phyloP scores from a whole-genome alignment of 1,284 basidiomycete species.

The Cryptococcus floricola region DNA sequence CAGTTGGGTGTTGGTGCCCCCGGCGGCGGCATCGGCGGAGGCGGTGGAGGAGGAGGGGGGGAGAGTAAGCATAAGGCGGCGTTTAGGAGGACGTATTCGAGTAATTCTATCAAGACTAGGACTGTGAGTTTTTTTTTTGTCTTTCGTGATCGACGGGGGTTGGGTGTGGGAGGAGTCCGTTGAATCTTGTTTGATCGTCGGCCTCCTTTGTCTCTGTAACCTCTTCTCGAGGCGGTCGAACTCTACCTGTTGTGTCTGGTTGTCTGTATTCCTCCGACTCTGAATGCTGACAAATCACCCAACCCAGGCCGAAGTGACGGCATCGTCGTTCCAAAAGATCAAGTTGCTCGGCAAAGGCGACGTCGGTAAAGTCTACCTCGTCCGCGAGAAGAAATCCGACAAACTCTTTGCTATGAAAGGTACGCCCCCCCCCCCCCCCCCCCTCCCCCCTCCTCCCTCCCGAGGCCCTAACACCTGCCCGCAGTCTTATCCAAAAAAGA shows the following conservation, averaged over 20 bases:
- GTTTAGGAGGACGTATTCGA: slow-evolving; percentile 91
- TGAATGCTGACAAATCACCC: not conserved
- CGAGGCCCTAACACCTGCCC: not conserved
- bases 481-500: slow-evolving; percentile 91
- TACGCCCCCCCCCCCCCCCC: slow-evolving; percentile 40
- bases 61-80: slow-evolving; percentile 56
- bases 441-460: too few species aligned
- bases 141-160: not conserved
- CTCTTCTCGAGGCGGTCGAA: not conserved
- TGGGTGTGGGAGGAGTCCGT: not conserved
- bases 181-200: not conserved
- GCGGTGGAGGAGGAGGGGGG: not conserved
- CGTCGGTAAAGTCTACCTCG: slow-evolving; percentile 92
- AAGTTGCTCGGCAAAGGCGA: slow-evolving; percentile 94
- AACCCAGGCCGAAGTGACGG: slow-evolving; percentile 77
- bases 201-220: not conserved
- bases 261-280: too few species aligned
- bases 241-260: too few species aligned
- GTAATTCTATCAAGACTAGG: slow-evolving; percentile 93
- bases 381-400: slow-evolving; percentile 88
- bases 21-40: slow-evolving; percentile 2
- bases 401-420: slow-evolving; percentile 97
- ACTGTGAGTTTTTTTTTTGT: slow-evolving; percentile 57
- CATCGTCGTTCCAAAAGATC: slow-evolving; percentile 87
- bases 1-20: slow-evolving; percentile 16